phyloP scores from a whole-genome alignment of 2,329 filamentous ascomycete species.

The Aspergillus ochraceus region DNA sequence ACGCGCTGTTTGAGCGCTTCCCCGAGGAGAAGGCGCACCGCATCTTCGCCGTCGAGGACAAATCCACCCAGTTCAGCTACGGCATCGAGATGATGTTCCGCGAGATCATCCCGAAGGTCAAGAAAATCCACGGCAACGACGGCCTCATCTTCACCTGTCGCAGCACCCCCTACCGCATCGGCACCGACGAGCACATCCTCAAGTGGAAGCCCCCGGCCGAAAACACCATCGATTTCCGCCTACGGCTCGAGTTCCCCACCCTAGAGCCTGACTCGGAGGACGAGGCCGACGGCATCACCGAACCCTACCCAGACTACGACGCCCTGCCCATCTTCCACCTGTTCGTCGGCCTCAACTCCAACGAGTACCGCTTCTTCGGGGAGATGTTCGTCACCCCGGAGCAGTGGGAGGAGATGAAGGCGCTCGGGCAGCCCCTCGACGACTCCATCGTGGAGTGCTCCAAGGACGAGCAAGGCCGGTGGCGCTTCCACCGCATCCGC shows the following conservation, averaged over 20 bases:
- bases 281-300: constrained; percentile 63
- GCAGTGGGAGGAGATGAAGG: constrained; percentile 84
- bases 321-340: constrained; percentile 73
- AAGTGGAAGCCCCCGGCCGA: constrained; percentile 98
- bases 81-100: constrained; percentile 90
- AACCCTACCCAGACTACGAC: constrained; percentile 75
- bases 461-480: constrained; percentile 70
- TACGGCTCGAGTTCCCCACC: constrained; percentile 73
- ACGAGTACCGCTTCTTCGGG: constrained; percentile 65
- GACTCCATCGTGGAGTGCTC: constrained; percentile 89
- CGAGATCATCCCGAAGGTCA: constrained; percentile 76
- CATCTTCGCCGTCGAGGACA: constrained; percentile 81
- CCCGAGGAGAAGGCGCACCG: constrained; percentile 69
- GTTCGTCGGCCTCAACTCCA: constrained; percentile 65
- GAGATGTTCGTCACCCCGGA: constrained; percentile 67
- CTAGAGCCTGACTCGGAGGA: constrained; percentile 69
- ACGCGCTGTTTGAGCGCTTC: constrained; percentile 69
- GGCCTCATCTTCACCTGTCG: constrained; percentile 97
- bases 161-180: constrained; percentile 79
- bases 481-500: constrained; percentile 85
- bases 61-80: constrained; percentile 86
- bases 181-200: constrained; percentile 88
- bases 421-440: constrained; percentile 71
- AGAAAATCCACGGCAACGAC: constrained; percentile 79
- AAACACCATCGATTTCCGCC: constrained; percentile 90